Conservation (phyloP, 2,329 filamentous ascomycete genomes). For the Aspergillus sp. region DNA sequence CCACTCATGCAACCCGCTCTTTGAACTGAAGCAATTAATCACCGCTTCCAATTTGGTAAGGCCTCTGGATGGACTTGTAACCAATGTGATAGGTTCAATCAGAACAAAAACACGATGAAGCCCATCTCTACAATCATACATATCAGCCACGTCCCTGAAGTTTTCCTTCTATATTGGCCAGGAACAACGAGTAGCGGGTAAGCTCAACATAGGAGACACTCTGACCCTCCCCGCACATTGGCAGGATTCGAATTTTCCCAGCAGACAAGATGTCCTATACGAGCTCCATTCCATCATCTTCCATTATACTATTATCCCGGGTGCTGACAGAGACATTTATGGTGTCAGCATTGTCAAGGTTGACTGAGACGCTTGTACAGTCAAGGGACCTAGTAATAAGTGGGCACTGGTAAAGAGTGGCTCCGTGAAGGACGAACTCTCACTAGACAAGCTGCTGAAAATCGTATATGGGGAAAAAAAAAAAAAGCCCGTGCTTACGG, state of each 20-base stretch:
- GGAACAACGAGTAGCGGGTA: neutral
- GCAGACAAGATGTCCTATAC: slow-evolving; percentile 19
- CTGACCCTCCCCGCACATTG: slow-evolving; percentile 9
- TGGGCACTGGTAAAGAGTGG: slow-evolving; percentile 23
- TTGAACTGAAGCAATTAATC: slow-evolving; percentile 1
- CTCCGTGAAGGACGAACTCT: neutral
- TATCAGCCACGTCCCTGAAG: slow-evolving; percentile 18
- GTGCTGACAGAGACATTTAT: neutral
- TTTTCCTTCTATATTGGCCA: slow-evolving; percentile 16
- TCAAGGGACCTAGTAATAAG: slow-evolving; percentile 17
- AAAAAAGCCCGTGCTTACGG: slow-evolving; percentile 7
- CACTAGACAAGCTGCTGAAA: neutral
- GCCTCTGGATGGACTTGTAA: neutral
- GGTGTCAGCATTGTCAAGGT: neutral
- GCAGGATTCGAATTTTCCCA: slow-evolving; percentile 1
- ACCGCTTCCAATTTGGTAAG: neutral
- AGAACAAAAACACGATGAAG: neutral
- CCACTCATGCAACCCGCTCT: neutral
- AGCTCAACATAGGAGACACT: slow-evolving; percentile 4
- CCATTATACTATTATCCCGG: slow-evolving; percentile 13
- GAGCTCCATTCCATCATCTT: slow-evolving; percentile 26
- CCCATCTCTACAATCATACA: neutral
- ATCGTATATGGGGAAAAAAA: neutral
- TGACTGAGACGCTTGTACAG: slow-evolving; percentile 26
- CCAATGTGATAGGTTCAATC: slow-evolving; percentile 5